Evolutionary conservation across 225 moss, liverwort and hornwort genomes (phyloP).

Genomic region (Straminergon stramineum): DNA sequence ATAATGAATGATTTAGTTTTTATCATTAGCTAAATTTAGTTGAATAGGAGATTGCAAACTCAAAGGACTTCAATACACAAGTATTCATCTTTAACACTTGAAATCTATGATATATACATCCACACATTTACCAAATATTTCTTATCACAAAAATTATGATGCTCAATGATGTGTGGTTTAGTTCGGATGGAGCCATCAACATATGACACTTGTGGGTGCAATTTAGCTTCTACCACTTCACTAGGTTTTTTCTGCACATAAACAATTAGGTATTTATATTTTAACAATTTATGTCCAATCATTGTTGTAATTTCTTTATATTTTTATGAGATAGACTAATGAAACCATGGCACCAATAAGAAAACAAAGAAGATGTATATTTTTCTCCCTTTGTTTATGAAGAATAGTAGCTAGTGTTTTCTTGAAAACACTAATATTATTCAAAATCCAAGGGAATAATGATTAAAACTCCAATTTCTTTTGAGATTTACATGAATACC

Average conservation of each 20-base stretch:
- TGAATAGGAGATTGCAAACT: too few relatives aligned
- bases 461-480: neutral
- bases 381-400: too few relatives aligned
- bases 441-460: neutral
- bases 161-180: constrained; percentile 61
- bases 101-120: neutral
- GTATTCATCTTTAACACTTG: neutral
- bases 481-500: too few relatives aligned
- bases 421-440: too few relatives aligned
- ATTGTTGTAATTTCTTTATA: neutral
- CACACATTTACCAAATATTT: constrained; percentile 4
- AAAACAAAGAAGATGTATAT: neutral
- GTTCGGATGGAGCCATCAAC: constrained; percentile 57
- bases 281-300: neutral
- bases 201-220: constrained; percentile 61
- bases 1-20: neutral
- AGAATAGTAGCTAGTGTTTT: too few relatives aligned
- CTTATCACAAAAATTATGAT: constrained; percentile 60
- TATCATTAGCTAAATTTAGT: neutral
- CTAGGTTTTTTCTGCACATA: constrained; percentile 61
- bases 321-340: too few relatives aligned
- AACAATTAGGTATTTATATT: neutral
- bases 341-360: neutral
- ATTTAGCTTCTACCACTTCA: constrained; percentile 61
- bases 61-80: neutral